These are phyloP conservation scores for Iris macrosiphon DNA, from an alignment of 106 monocot genomes.

Conservation along the genomic window DNA sequence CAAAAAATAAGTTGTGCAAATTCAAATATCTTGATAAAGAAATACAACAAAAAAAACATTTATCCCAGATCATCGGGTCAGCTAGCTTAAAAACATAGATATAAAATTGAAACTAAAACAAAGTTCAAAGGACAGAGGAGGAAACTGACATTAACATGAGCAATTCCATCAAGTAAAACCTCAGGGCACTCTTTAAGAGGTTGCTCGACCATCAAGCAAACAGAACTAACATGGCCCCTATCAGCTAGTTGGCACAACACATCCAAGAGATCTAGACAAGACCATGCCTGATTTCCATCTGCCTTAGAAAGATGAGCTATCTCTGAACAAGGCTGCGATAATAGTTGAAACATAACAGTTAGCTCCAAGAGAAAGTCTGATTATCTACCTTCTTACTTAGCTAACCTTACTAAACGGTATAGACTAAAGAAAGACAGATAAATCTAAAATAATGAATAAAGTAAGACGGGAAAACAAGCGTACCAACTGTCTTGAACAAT, in stretches of 20 bases:
- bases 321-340: slow-evolving; percentile 39
- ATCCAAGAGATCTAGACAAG: slow-evolving; percentile 79
- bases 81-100: neutral
- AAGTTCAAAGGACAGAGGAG: neutral
- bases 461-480: neutral
- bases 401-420: too few relatives aligned
- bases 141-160: slow-evolving; percentile 53
- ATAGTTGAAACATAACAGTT: neutral
- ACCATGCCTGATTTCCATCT: slow-evolving; percentile 82
- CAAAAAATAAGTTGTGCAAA: slow-evolving; percentile 15
- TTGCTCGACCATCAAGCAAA: slow-evolving; percentile 52
- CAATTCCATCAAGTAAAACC: slow-evolving; percentile 61
- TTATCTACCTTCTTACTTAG: too few relatives aligned
- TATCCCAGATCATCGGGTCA: too few relatives aligned
- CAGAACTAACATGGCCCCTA: slow-evolving; percentile 61
- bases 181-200: slow-evolving; percentile 75
- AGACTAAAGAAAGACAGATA: neutral
- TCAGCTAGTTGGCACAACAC: slow-evolving; percentile 84
- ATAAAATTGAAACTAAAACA: slow-evolving; percentile 10
- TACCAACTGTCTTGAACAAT: slow-evolving; percentile 83
- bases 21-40: too few relatives aligned
- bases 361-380: too few relatives aligned
- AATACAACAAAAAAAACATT: too few relatives aligned
- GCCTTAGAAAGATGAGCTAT: slow-evolving; percentile 23
- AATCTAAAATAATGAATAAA: neutral